Percentiles rank a stretch among this genome's conserved stretches.
phyloP scores from a whole-genome alignment of 2,329 filamentous ascomycete species.

The Colletotrichum theobromicola region DNA sequence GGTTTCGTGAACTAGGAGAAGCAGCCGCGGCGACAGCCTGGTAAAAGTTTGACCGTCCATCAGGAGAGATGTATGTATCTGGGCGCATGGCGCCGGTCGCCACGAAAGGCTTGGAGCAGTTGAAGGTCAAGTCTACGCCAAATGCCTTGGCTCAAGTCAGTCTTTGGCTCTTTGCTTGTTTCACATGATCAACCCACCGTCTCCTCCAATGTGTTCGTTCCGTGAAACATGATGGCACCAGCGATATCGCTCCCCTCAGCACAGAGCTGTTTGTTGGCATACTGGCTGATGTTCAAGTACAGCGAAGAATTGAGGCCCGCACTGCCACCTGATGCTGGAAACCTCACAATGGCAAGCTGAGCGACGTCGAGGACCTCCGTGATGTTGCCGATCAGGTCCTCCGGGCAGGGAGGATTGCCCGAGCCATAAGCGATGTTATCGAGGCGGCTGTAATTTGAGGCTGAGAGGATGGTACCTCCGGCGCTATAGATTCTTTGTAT shows the following conservation, averaged over 20 bases:
- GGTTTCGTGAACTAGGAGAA: constrained; percentile 41
- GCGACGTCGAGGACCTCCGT: constrained; percentile 35
- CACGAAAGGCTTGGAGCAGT: constrained; percentile 57
- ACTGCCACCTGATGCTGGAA: constrained; percentile 31
- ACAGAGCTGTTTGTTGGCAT: constrained; percentile 35
- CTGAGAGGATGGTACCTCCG: constrained; percentile 35
- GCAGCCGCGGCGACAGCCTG: constrained; percentile 56
- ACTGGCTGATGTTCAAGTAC: constrained; percentile 35
- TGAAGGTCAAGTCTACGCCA: constrained; percentile 56
- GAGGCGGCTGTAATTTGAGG: constrained; percentile 36
- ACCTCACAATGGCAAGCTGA: constrained; percentile 32
- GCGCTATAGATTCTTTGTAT: constrained; percentile 26
- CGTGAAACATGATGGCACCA: constrained; percentile 39
- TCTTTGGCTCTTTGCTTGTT: neutral
- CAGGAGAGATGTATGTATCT: constrained; percentile 56
- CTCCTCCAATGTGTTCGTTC: constrained; percentile 64
- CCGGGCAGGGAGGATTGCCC: constrained; percentile 27
- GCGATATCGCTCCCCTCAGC: constrained; percentile 31
- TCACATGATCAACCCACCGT: constrained; percentile 31
- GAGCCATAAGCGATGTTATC: constrained; percentile 37
- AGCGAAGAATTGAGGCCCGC: constrained; percentile 34
- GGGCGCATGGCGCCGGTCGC: constrained; percentile 61
- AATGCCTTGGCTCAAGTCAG: constrained; percentile 38
- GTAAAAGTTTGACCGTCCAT: constrained; percentile 58
- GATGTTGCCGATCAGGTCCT: constrained; percentile 33